Conservation (phyloP, 768 basidiomycete species). For the Amanita polypyramis region DNA sequence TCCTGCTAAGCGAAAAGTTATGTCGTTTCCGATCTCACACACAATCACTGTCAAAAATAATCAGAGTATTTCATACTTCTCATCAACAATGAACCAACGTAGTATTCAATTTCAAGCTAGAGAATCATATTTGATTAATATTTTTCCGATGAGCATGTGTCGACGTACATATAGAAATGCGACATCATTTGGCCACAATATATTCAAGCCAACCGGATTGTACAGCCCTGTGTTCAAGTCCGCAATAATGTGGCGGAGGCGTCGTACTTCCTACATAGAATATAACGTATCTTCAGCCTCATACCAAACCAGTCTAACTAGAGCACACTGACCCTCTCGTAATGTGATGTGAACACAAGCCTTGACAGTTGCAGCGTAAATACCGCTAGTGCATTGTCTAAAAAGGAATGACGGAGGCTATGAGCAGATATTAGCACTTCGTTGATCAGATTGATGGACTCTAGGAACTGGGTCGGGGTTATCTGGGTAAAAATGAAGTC, state of each 20-base stretch:
- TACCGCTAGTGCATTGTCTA: conserved; percentile 75
- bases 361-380: conserved; percentile 74
- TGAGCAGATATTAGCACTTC: conserved; percentile 80
- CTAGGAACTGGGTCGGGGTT: conserved; percentile 81
- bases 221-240: conserved; percentile 63
- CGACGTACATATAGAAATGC: conserved; percentile 87
- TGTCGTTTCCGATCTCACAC: background rate
- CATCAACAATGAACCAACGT: conserved; percentile 41
- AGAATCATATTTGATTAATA: background rate
- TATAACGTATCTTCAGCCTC: background rate
- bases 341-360: conserved; percentile 62
- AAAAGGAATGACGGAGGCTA: conserved; percentile 55
- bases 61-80: background rate
- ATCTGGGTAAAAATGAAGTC: conserved; percentile 39
- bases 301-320: conserved; percentile 2
- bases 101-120: conserved; percentile 93
- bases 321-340: conserved; percentile 53
- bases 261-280: conserved; percentile 58
- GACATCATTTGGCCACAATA: conserved; percentile 75
- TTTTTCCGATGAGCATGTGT: background rate
- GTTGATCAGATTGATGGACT: conserved; percentile 88
- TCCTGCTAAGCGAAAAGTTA: background rate
- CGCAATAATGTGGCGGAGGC: conserved; percentile 51
- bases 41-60: background rate
- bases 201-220: conserved; percentile 80